These are phyloP conservation scores for Mucor mucedo DNA, from an alignment of 371 early-diverging fungal genomes.

Conservation along the genomic window DNA sequence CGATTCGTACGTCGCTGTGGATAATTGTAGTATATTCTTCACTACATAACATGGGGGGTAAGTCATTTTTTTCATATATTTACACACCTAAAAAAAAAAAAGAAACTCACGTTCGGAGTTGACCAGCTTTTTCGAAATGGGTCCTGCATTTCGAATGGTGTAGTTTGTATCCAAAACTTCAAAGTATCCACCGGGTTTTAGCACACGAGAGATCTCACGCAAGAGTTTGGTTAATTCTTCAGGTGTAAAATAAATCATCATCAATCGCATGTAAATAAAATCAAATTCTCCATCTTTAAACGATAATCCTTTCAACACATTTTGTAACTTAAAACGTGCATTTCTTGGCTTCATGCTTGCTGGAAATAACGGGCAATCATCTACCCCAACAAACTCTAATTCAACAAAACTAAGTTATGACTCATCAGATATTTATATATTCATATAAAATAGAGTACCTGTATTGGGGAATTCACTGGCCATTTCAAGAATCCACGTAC, in stretches of 20 bases:
- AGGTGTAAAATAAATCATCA: conserved; percentile 46
- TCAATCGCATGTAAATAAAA: conserved; percentile 57
- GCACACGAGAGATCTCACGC: conserved; percentile 48
- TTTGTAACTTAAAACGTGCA: conserved; percentile 55
- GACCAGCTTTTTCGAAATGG: conserved; percentile 42
- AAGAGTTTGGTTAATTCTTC: conserved; percentile 36
- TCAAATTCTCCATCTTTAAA: conserved; percentile 60
- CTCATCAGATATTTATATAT: conserved; percentile 4
- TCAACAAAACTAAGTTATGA: not conserved
- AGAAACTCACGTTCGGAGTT: conserved; percentile 44
- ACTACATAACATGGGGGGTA: not conserved
- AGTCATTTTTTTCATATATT: not conserved
- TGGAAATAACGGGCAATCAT: conserved; percentile 61
- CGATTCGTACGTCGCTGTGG: conserved; percentile 6
- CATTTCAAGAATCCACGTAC: conserved; percentile 48
- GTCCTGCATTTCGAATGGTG: conserved; percentile 52
- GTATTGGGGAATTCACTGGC: conserved; percentile 37
- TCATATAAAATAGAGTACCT: conserved; percentile 16
- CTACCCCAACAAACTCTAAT: conserved; percentile 57
- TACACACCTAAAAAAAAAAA: not conserved
- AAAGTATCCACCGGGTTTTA: conserved; percentile 58
- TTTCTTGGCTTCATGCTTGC: conserved; percentile 59
- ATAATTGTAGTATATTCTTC: not conserved
- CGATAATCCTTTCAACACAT: conserved; percentile 56
- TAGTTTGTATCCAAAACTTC: conserved; percentile 61